A percentile compares a stretch with the other conserved stretches of the same genome.
Conservation (phyloP, 768 basidiomycete species). For the Tephrocybe sp. region DNA sequence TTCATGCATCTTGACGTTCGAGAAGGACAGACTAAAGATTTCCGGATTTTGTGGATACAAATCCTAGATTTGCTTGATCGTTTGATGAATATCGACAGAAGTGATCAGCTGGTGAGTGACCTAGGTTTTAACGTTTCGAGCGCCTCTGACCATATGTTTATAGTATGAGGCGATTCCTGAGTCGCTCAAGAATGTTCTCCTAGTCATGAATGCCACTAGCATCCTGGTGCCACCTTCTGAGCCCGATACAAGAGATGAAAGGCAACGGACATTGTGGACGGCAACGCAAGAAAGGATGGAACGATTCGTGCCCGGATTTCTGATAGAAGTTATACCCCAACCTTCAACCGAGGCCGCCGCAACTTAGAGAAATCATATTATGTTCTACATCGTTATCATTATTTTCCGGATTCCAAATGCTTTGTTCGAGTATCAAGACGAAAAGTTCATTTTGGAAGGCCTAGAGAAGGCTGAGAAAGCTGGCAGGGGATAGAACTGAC, state of each 20-base stretch:
- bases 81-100: conserved; percentile 82
- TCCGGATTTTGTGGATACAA: conserved; percentile 81
- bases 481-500: not conserved
- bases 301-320: conserved; percentile 88
- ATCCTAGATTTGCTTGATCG: conserved; percentile 88
- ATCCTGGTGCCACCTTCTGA: conserved; percentile 69
- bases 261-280: conserved; percentile 76
- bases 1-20: conserved; percentile 93
- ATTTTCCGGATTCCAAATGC: not conserved
- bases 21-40: conserved; percentile 60
- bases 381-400: not conserved
- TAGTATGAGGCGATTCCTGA: conserved; percentile 96
- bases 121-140: not conserved
- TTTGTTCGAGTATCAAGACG: conserved; percentile 28
- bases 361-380: not conserved
- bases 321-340: conserved; percentile 64
- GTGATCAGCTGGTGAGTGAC: conserved; percentile 79
- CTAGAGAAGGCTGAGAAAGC: conserved; percentile 29
- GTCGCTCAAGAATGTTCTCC: conserved; percentile 92
- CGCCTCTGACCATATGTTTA: conserved; percentile 1
- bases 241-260: conserved; percentile 52
- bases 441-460: conserved; percentile 65
- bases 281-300: conserved; percentile 87
- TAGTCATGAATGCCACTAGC: conserved; percentile 92
- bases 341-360: conserved; percentile 15